Percentiles rank a stretch among this genome's conserved stretches.
Evolutionary conservation across 495 filamentous ascomycete genomes (phyloP).

Genomic region (Hyaloscypha bicolor): DNA sequence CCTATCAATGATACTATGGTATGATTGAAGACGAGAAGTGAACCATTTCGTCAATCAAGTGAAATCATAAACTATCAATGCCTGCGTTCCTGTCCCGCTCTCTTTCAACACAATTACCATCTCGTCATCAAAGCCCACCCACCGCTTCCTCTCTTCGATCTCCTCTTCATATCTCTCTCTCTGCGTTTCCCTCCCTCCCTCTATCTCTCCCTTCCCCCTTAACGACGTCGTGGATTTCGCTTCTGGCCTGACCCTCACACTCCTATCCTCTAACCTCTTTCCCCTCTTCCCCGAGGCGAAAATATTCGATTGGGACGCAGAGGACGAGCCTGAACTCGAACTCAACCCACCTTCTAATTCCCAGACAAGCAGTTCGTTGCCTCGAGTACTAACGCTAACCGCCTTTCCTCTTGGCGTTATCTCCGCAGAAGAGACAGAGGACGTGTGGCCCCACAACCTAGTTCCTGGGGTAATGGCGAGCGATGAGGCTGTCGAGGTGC

Average conservation of each 20-base stretch:
- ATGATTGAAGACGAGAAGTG: background rate
- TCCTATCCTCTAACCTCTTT: slow-evolving; percentile 47
- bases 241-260: slow-evolving; percentile 56
- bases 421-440: slow-evolving; percentile 82
- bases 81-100: slow-evolving; percentile 63
- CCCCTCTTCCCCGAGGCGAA: slow-evolving; percentile 17
- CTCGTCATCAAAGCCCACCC: slow-evolving; percentile 93
- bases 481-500: slow-evolving; percentile 59
- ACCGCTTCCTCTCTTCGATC: slow-evolving; percentile 51
- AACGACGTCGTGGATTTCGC: background rate
- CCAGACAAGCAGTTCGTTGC: slow-evolving; percentile 91
- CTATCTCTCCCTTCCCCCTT: background rate
- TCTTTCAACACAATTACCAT: slow-evolving; percentile 85
- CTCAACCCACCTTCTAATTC: slow-evolving; percentile 78
- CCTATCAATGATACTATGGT: background rate
- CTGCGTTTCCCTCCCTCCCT: background rate
- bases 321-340: slow-evolving; percentile 44
- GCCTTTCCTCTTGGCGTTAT: slow-evolving; percentile 88
- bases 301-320: slow-evolving; percentile 39
- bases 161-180: slow-evolving; percentile 20
- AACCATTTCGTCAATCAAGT: slow-evolving; percentile 46
- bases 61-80: slow-evolving; percentile 91
- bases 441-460: slow-evolving; percentile 92
- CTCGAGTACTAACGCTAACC: slow-evolving; percentile 79
- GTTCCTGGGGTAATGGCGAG: slow-evolving; percentile 75